Evolutionary conservation across 2,329 filamentous ascomycete species (phyloP).

Genomic region (Scedosporium apiospermum): DNA sequence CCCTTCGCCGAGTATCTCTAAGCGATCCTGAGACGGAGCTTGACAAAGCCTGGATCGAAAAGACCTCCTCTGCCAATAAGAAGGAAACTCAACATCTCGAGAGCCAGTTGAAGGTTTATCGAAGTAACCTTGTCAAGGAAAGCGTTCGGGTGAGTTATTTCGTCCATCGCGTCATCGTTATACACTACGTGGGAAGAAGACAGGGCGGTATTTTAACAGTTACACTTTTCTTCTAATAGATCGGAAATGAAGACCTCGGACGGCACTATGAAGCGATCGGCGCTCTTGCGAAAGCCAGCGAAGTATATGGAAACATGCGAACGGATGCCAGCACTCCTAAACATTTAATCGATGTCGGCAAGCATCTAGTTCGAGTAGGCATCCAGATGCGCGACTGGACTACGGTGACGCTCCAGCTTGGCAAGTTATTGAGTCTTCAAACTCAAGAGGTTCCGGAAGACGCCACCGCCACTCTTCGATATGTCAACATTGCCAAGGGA

Average conservation of each 20-base stretch:
- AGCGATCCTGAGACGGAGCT: conserved; percentile 55
- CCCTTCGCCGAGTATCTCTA: conserved; percentile 54
- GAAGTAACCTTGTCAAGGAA: conserved; percentile 95
- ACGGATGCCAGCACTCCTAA: conserved; percentile 77
- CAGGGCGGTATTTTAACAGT: not conserved
- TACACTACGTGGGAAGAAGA: too few relatives aligned
- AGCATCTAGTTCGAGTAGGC: conserved; percentile 66
- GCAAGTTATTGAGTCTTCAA: conserved; percentile 52
- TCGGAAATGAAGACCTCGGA: conserved; percentile 89
- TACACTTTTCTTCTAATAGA: conserved; percentile 39
- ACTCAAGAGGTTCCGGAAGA: conserved; percentile 35
- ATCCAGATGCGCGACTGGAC: conserved; percentile 73
- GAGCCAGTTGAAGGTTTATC: conserved; percentile 79
- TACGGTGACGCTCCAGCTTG: conserved; percentile 48
- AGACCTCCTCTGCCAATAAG: conserved; percentile 55
- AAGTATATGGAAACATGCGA: conserved; percentile 78
- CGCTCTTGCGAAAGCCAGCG: conserved; percentile 60
- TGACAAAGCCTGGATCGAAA: conserved; percentile 69
- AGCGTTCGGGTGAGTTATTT: conserved; percentile 63
- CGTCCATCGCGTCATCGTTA: not conserved
- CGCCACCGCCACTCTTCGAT: conserved; percentile 7
- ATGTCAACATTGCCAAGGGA: conserved; percentile 22
- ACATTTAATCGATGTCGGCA: conserved; percentile 74
- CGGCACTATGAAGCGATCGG: conserved; percentile 74
- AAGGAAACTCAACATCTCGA: conserved; percentile 69